A percentile compares a stretch with the other conserved stretches of the same genome.
phyloP scores from a whole-genome alignment of 176 grass and related monocot genomes.

The Ensete glaucum region DNA sequence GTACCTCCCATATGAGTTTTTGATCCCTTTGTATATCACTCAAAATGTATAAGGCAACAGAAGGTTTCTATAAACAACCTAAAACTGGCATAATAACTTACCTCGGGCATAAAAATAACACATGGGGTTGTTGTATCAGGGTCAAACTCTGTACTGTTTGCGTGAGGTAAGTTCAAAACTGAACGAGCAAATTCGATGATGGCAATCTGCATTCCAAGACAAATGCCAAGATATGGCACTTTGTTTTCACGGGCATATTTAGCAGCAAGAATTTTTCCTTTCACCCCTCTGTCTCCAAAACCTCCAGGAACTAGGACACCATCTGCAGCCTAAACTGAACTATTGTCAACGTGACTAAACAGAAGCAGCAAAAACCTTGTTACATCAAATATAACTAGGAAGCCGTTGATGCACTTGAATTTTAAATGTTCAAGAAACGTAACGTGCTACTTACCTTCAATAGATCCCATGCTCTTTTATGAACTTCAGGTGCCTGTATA shows the following conservation, averaged over 20 bases:
- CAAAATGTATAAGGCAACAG: neutral
- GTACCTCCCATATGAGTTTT: conserved; percentile 36
- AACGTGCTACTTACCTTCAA: conserved; percentile 53
- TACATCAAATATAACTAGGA: neutral
- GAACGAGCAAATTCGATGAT: conserved; percentile 84
- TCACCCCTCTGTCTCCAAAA: conserved; percentile 86
- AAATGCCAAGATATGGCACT: conserved; percentile 92
- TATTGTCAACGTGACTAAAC: neutral
- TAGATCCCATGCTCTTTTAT: conserved; percentile 76
- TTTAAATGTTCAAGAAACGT: neutral
- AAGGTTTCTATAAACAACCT: neutral
- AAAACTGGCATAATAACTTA: conserved; percentile 10
- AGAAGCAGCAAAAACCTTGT: neutral
- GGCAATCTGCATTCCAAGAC: conserved; percentile 95
- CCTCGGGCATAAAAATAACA: conserved; percentile 96
- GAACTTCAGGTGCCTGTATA: conserved; percentile 60
- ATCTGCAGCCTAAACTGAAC: conserved; percentile 54
- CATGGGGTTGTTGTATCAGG: conserved; percentile 61
- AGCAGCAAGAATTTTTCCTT: conserved; percentile 93
- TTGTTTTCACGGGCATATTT: conserved; percentile 94
- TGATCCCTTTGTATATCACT: conserved; percentile 13
- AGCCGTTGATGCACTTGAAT: conserved; percentile 15
- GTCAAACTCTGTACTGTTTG: conserved; percentile 92
- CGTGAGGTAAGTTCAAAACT: conserved; percentile 60
- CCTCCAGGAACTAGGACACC: conserved; percentile 97